Percentiles rank a stretch among this genome's conserved stretches.
phyloP scores from a whole-genome alignment of 441 rosid species.

The Brassica hybrid region DNA sequence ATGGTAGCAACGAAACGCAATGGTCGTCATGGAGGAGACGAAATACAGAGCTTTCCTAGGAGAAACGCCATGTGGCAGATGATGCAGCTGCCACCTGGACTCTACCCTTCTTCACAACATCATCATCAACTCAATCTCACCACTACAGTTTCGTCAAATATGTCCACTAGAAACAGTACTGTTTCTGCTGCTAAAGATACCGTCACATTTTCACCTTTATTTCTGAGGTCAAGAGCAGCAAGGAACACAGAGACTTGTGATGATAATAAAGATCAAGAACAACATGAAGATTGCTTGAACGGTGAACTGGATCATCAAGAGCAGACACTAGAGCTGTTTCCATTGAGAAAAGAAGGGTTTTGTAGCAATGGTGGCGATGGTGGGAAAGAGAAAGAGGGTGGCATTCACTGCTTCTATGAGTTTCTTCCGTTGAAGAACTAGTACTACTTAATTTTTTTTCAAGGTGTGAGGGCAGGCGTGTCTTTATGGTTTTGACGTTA shows the following conservation, averaged over 20 bases:
- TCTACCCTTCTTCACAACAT: conserved; percentile 54
- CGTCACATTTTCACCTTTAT: conserved; percentile 42
- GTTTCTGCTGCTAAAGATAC: conserved; percentile 28
- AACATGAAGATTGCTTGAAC: conserved; percentile 43
- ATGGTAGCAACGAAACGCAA: conserved; percentile 40
- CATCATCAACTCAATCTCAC: conserved; percentile 26
- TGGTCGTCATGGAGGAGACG: conserved; percentile 55
- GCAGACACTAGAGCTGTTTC: conserved; percentile 83
- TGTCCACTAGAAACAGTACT: conserved; percentile 28
- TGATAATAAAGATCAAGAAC: conserved; percentile 47
- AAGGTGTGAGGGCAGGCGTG: conserved; percentile 40
- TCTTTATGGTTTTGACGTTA: conserved; percentile 46
- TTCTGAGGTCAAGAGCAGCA: conserved; percentile 33
- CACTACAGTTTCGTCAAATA: conserved; percentile 24
- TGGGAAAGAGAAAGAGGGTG: conserved; percentile 35
- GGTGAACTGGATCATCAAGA: conserved; percentile 46
- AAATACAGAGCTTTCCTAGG: conserved; percentile 44
- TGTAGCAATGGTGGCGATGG: conserved; percentile 43
- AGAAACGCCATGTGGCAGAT: conserved; percentile 84
- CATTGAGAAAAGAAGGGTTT: conserved; percentile 50
- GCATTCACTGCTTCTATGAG: conserved; percentile 70
- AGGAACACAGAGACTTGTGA: conserved; percentile 46
- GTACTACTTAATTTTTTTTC: conserved; percentile 6
- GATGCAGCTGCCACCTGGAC: conserved; percentile 63
- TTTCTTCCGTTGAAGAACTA: conserved; percentile 90